These are phyloP conservation scores for Zygotorulaspora danielsina DNA, from an alignment of 805 yeast genomes.

Conservation along the genomic window DNA sequence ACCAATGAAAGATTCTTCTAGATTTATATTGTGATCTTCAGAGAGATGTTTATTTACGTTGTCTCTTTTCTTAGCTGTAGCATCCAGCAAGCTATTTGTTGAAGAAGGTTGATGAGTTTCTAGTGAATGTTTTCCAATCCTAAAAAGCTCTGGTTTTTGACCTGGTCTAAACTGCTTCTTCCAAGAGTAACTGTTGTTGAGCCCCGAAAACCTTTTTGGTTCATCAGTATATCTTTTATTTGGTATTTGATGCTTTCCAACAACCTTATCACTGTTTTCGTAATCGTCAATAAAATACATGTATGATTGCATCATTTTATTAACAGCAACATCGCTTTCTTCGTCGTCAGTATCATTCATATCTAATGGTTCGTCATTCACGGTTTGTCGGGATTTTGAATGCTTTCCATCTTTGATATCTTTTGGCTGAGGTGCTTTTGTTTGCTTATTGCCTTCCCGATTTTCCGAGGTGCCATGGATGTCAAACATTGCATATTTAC, in stretches of 20 bases:
- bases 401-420: slow-evolving; percentile 12
- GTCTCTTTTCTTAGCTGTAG: slow-evolving; percentile 1
- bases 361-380: slow-evolving; percentile 15
- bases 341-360: slow-evolving; percentile 13
- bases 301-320: slow-evolving; percentile 90
- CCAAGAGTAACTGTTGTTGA: slow-evolving; percentile 32
- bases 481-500: slow-evolving; percentile 90
- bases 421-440: slow-evolving; percentile 8
- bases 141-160: slow-evolving; percentile 27
- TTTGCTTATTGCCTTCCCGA: slow-evolving; percentile 25
- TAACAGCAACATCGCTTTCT: slow-evolving; percentile 41
- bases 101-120: slow-evolving; percentile 4
- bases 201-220: slow-evolving; percentile 1
- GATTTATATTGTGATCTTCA: slow-evolving; percentile 7
- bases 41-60: slow-evolving; percentile 1
- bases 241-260: slow-evolving; percentile 34
- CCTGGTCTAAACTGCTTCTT: slow-evolving; percentile 35
- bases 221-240: slow-evolving; percentile 9
- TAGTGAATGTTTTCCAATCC: slow-evolving; percentile 16
- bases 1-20: slow-evolving; percentile 45
- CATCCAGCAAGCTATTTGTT: slow-evolving; percentile 1
- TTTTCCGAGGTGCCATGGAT: slow-evolving; percentile 33
- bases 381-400: slow-evolving; percentile 11
- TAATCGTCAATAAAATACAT: slow-evolving; percentile 83
- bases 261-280: slow-evolving; percentile 44